Percentiles rank a stretch among this genome's conserved stretches.
These are phyloP conservation scores for Penicillium atrosanguineum DNA, from an alignment of 495 filamentous ascomycete species.

Conservation along the genomic window DNA sequence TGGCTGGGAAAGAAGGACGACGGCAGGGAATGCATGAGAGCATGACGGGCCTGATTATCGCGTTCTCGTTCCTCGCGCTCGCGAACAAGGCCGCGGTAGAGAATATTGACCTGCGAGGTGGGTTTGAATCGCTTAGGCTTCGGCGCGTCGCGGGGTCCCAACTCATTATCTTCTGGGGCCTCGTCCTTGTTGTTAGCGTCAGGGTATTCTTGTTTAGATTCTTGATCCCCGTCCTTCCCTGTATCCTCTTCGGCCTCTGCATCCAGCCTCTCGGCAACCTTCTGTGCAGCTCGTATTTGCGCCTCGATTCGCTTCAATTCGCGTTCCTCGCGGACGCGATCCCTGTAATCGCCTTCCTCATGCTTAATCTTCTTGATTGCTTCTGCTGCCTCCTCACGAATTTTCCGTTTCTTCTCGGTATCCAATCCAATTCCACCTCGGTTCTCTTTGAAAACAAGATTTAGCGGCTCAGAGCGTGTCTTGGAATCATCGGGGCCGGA, in stretches of 20 bases:
- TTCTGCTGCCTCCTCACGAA: constrained; percentile 61
- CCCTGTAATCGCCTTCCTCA: constrained; percentile 72
- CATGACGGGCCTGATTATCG: constrained; percentile 62
- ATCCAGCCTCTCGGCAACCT: constrained; percentile 73
- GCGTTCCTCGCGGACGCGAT: constrained; percentile 67
- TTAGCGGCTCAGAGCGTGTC: constrained; percentile 61
- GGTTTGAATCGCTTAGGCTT: constrained; percentile 42
- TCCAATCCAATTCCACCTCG: constrained; percentile 85
- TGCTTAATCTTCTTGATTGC: constrained; percentile 61
- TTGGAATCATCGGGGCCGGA: not conserved
- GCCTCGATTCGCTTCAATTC: constrained; percentile 68
- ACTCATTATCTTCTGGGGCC: constrained; percentile 10
- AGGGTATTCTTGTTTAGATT: constrained; percentile 15
- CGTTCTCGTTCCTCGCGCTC: constrained; percentile 68
- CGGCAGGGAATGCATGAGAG: constrained; percentile 63
- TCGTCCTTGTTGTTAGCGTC: constrained; percentile 9
- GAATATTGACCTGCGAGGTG: constrained; percentile 64
- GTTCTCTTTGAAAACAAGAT: constrained; percentile 70
- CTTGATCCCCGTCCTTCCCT: constrained; percentile 13
- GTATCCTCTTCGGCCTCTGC: constrained; percentile 36
- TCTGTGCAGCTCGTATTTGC: constrained; percentile 71
- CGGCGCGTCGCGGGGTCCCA: constrained; percentile 5
- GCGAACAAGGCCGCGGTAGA: constrained; percentile 74
- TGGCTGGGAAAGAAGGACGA: constrained; percentile 44
- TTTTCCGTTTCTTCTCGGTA: constrained; percentile 76